A percentile compares a stretch with the other conserved stretches of the same genome.
Conservation (phyloP, 208 protist genomes). For the Acanthamoeba lenticulata region DNA sequence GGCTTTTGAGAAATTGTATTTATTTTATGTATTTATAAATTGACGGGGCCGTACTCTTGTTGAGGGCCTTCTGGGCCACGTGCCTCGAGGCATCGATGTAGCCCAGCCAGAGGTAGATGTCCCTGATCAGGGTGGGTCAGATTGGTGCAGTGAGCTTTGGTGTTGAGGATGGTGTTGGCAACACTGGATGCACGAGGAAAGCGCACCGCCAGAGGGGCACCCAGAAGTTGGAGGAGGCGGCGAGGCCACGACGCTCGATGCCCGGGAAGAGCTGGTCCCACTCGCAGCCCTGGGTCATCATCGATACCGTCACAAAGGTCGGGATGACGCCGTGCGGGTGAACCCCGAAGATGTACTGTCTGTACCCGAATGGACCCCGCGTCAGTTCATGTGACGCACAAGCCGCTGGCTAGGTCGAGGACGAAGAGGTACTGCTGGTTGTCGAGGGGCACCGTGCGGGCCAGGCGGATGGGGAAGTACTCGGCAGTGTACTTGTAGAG, state of each 20-base stretch:
- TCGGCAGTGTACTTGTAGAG: slow-evolving; percentile 32
- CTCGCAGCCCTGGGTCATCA: slow-evolving; percentile 28
- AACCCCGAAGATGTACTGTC: slow-evolving; percentile 26
- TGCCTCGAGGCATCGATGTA: background rate
- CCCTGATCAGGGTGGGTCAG: background rate
- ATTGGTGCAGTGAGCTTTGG: background rate
- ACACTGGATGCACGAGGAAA: too few relatives aligned
- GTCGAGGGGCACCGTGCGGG: background rate
- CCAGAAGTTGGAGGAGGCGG: slow-evolving; percentile 27
- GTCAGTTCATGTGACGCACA: background rate
- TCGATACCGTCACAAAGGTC: background rate
- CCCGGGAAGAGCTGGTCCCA: slow-evolving; percentile 2
- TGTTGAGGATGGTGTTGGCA: background rate
- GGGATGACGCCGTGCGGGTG: slow-evolving; percentile 27
- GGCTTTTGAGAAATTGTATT: background rate
- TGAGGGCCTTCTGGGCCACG: background rate
- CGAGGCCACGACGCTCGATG: background rate
- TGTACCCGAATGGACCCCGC: background rate
- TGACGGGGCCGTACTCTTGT: background rate
- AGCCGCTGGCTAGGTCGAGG: background rate
- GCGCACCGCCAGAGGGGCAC: background rate
- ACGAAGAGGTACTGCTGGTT: background rate
- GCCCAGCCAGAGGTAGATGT: slow-evolving; percentile 13
- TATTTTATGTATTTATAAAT: background rate
- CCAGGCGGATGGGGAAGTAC: slow-evolving; percentile 31